A percentile compares a stretch with the other conserved stretches of the same genome.
phyloP scores from a whole-genome alignment of 768 basidiomycete species.

The Jaapia argillacea region DNA sequence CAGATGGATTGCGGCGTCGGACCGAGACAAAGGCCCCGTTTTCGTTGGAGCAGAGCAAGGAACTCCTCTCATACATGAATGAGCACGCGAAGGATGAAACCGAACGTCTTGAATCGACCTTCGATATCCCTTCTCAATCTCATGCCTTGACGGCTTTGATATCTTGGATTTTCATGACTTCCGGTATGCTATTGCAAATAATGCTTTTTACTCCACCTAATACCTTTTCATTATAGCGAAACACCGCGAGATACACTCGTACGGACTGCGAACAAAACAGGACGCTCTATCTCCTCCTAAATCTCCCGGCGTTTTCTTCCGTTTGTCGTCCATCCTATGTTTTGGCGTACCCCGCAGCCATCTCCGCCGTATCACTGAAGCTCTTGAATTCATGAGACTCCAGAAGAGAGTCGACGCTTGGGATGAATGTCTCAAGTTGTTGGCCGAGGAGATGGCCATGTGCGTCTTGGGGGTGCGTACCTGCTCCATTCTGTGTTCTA shows the following conservation, averaged over 20 bases:
- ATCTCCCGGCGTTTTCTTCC: too few relatives aligned
- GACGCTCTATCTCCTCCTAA: background rate
- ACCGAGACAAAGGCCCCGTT: conserved; percentile 2
- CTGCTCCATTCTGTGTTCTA: too few relatives aligned
- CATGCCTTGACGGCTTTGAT: conserved; percentile 1
- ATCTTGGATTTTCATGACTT: conserved; percentile 3
- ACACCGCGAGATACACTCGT: background rate
- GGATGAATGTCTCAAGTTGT: background rate
- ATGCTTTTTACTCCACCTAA: background rate
- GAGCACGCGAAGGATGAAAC: background rate
- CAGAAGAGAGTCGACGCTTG: background rate
- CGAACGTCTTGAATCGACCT: background rate
- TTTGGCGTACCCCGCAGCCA: background rate
- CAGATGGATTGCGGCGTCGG: background rate
- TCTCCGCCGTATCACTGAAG: background rate
- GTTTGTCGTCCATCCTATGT: background rate
- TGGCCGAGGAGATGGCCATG: background rate
- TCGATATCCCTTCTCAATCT: background rate
- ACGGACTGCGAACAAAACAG: background rate
- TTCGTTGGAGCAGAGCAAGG: conserved; percentile 4
- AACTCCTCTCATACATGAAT: conserved; percentile 3
- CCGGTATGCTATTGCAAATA: conserved; percentile 1
- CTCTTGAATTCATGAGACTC: background rate
- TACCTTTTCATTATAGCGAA: background rate
- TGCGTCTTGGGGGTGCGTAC: conserved; percentile 1